phyloP scores from a whole-genome alignment of 257 asterid species.

The Solanum corneliomulleri region DNA sequence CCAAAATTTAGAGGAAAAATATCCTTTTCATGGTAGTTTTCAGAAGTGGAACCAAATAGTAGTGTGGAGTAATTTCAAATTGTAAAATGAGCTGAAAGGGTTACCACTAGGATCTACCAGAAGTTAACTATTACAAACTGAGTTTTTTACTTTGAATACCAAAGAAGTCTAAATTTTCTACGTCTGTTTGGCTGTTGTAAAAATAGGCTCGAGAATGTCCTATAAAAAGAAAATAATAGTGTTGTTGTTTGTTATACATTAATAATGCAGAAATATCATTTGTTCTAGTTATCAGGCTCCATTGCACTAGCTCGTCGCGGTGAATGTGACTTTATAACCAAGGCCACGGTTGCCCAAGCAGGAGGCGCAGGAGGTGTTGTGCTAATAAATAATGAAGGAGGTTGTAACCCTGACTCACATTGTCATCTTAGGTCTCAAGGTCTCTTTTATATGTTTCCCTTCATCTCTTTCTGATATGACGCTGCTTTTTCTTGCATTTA shows the following conservation, averaged over 20 bases:
- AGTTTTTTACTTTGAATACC: not conserved
- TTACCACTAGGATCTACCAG: not conserved
- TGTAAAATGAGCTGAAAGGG: not conserved
- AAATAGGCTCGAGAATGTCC: not conserved
- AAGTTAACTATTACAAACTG: not conserved
- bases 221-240: not conserved
- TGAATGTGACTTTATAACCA: conserved; percentile 67
- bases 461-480: conserved; percentile 1
- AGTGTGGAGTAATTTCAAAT: not conserved
- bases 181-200: not conserved
- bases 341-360: conserved; percentile 76
- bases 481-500: conserved; percentile 19
- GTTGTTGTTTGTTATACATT: not conserved
- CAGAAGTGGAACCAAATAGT: not conserved
- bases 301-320: conserved; percentile 73
- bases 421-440: conserved; percentile 1
- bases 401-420: conserved; percentile 28
- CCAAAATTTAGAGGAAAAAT: not conserved
- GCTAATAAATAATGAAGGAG: conserved; percentile 72
- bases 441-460: not conserved
- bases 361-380: conserved; percentile 74
- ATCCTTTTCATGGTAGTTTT: not conserved
- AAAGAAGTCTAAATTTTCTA: not conserved
- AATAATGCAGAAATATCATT: conserved; percentile 5
- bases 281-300: conserved; percentile 60